Base-by-base conservation (phyloP, 2,329 filamentous ascomycete species). In the Alternaria alternata region DNA sequence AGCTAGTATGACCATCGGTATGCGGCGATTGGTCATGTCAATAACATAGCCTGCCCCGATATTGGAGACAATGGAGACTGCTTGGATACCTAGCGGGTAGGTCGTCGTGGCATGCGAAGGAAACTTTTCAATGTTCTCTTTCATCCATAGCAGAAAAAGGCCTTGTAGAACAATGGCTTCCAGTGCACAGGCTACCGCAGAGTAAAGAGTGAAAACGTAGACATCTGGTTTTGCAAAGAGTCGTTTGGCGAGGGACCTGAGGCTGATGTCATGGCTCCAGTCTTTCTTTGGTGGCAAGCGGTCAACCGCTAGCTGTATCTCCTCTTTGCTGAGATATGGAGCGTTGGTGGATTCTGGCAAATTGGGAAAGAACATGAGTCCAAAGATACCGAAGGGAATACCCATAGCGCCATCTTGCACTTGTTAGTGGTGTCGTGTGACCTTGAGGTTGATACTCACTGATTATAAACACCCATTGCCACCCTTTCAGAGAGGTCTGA, bases 71-170 rank as follows among this genome's bases (percentile, higher is more conserved):
- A 88, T 88, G 3, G 85, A 86, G 0, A 84, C 82, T 0, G 85
- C 86, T 0, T 86, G 82, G 0, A 88, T 83, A 2, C 85, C 86
- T 0, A 86, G 83, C 0, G 86, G 85, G 49, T 87, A 87, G 64
- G 86, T 84, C 67, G 87, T 88, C 11, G 84, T 79, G 63, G 87
- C 83, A 0, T 79, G 51, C 0, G 86, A 78, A 0, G 79, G 68
- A 46, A 72, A 71, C 16, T 64, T 47, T 12, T 44, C 47, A 9
- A 63, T 59, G 32, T 72, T 51, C 18, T 66, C 63, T 43, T 70
- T 72, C 62, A 72, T 66, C 68, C 68, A 72, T 6, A 72, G 61
- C 2, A 73, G 49, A 41, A 73, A 73, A 6, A 73, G 67, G 0
- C 69, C 69, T 34, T 72, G 69, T 4, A 72, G 22, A 18, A 71